These are phyloP conservation scores for Pilasporangium apinafurcum DNA, from an alignment of 352 stramenopile genomes.

Conservation along the genomic window DNA sequence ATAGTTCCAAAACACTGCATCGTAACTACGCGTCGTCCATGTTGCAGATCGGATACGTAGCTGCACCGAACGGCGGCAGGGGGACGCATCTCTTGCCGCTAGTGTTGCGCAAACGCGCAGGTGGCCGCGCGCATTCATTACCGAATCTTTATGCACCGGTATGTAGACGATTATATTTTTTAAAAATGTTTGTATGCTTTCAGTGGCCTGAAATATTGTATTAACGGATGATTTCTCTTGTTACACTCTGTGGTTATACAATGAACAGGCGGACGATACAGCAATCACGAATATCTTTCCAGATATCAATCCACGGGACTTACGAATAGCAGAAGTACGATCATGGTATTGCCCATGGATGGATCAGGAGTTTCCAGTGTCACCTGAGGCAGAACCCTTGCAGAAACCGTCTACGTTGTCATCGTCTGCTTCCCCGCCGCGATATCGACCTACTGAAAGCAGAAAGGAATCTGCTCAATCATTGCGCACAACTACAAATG, in stretches of 20 bases:
- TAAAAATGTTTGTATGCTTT: background rate
- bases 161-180: background rate
- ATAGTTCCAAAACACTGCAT: conserved; percentile 8
- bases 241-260: background rate
- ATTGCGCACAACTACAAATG: background rate
- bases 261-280: conserved; percentile 28
- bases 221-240: too few relatives aligned
- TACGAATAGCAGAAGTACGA: conserved; percentile 78
- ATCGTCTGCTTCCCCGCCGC: background rate
- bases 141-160: conserved; percentile 14
- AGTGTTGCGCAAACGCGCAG: background rate
- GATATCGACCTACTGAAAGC: conserved; percentile 1
- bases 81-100: background rate
- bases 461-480: background rate
- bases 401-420: background rate
- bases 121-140: conserved; percentile 15
- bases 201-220: background rate
- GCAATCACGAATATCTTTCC: conserved; percentile 71
- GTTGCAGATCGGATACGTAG: too few relatives aligned
- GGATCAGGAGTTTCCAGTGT: conserved; percentile 23
- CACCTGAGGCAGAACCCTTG: background rate
- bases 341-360: conserved; percentile 79
- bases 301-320: conserved; percentile 69
- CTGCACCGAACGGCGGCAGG: background rate
- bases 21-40: conserved; percentile 5